Percentiles rank a stretch among this genome's conserved stretches.
These are phyloP conservation scores for Salvia splendens DNA, from an alignment of 257 asterid species.

Conservation along the genomic window DNA sequence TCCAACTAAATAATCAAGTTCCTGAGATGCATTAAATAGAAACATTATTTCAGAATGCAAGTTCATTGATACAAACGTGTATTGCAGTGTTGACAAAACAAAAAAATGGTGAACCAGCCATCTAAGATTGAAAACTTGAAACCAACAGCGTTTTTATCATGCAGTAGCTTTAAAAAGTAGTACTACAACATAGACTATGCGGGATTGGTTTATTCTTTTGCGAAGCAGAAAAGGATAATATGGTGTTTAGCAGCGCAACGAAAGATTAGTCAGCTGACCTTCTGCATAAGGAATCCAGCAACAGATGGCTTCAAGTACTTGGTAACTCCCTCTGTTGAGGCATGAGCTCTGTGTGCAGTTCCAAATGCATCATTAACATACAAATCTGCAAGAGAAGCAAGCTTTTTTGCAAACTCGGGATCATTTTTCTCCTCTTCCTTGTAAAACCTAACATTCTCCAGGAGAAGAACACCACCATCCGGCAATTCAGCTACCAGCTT, in stretches of 20 bases:
- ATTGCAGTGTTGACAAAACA: background rate
- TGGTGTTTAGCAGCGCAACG: background rate
- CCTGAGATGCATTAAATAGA: conserved; percentile 44
- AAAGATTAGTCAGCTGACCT: conserved; percentile 33
- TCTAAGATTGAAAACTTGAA: background rate
- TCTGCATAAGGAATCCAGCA: conserved; percentile 66
- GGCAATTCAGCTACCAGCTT: conserved; percentile 66
- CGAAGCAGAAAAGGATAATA: background rate
- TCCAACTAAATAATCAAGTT: conserved; percentile 80
- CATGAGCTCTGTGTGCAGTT: conserved; percentile 74
- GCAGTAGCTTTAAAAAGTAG: conserved; percentile 14
- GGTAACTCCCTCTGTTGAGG: conserved; percentile 60
- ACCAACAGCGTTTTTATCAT: background rate
- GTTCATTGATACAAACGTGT: background rate
- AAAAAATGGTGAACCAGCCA: too few relatives aligned
- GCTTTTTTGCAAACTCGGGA: conserved; percentile 59
- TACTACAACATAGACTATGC: background rate
- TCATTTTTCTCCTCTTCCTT: conserved; percentile 64
- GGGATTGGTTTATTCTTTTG: background rate
- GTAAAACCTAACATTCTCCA: conserved; percentile 73
- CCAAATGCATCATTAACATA: conserved; percentile 87
- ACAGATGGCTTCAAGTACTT: conserved; percentile 54
- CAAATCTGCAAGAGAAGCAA: conserved; percentile 60
- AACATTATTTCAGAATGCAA: conserved; percentile 16
- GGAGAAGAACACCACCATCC: conserved; percentile 75